A percentile compares a stretch with the other conserved stretches of the same genome.
Evolutionary conservation across 768 basidiomycete genomes (phyloP).

Genomic region (Coprinellus micaceus): DNA sequence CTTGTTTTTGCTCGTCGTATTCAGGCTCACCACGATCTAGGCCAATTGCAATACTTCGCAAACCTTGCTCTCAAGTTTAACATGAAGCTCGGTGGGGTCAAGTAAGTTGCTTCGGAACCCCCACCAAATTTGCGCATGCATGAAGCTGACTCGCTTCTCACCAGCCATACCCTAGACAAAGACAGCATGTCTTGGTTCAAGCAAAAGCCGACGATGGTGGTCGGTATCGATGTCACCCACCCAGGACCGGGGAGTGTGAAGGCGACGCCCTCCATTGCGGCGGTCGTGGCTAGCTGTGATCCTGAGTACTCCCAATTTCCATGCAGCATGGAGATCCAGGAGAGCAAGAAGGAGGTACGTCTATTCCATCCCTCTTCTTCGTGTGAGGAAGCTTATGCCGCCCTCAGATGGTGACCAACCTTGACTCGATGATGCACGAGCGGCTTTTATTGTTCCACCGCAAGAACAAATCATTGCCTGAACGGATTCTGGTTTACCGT

Average conservation of each 20-base stretch:
- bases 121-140: too few relatives aligned
- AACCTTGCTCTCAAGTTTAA: slow-evolving; percentile 84
- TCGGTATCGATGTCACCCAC: slow-evolving; percentile 82
- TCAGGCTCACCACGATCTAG: slow-evolving; percentile 31
- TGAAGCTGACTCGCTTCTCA: slow-evolving; percentile 5
- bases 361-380: background rate
- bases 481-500: slow-evolving; percentile 68
- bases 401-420: slow-evolving; percentile 72
- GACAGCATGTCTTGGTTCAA: slow-evolving; percentile 58
- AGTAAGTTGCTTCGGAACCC: slow-evolving; percentile 51
- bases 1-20: slow-evolving; percentile 14
- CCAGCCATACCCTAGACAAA: slow-evolving; percentile 45
- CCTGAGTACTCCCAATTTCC: slow-evolving; percentile 64
- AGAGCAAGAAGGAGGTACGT: slow-evolving; percentile 68
- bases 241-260: slow-evolving; percentile 70
- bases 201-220: slow-evolving; percentile 66
- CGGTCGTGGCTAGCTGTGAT: slow-evolving; percentile 79
- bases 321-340: slow-evolving; percentile 68
- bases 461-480: slow-evolving; percentile 53
- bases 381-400: background rate
- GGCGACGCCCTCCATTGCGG: slow-evolving; percentile 79
- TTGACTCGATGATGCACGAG: slow-evolving; percentile 63
- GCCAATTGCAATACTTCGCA: slow-evolving; percentile 68
- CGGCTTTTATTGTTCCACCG: slow-evolving; percentile 51
- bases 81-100: slow-evolving; percentile 77